A percentile compares a stretch with the other conserved stretches of the same genome.
Evolutionary conservation across 106 monocot species (phyloP).

Genomic region (Phalaenopsis equestris): DNA sequence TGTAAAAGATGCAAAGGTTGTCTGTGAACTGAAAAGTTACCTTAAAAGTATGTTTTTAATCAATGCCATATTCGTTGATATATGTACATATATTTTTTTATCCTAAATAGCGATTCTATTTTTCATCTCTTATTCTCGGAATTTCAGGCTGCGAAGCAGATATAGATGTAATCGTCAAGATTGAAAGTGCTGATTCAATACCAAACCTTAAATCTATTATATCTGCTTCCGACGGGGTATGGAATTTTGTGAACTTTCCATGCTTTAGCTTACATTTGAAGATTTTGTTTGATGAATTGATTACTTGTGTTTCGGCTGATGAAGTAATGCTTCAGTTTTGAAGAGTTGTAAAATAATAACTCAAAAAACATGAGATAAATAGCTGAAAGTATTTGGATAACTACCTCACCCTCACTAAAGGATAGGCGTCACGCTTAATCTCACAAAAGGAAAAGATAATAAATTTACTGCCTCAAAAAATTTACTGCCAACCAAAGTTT

Average conservation of each 20-base stretch:
- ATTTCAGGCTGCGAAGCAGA: constrained; percentile 71
- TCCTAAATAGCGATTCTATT: not conserved
- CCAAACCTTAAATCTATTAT: constrained; percentile 90
- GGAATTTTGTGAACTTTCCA: not conserved
- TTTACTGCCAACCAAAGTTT: too few relatives aligned
- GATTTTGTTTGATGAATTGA: not conserved
- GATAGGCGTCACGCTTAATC: too few relatives aligned
- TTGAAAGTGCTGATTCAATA: constrained; percentile 98
- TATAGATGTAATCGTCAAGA: constrained; percentile 86
- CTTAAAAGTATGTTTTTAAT: constrained; percentile 53
- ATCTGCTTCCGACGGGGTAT: constrained; percentile 98
- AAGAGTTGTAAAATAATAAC: too few relatives aligned
- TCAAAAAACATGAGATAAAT: too few relatives aligned
- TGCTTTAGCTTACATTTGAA: not conserved
- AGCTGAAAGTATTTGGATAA: too few relatives aligned
- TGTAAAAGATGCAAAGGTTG: constrained; percentile 93
- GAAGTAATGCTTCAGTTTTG: too few relatives aligned
- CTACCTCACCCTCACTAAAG: too few relatives aligned
- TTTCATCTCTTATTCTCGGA: constrained; percentile 14
- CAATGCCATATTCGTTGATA: not conserved
- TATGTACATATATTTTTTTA: constrained; percentile 9
- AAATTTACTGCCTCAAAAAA: too few relatives aligned
- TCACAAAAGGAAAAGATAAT: too few relatives aligned
- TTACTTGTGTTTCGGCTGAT: too few relatives aligned
- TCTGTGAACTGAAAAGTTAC: constrained; percentile 82